phyloP scores from a whole-genome alignment of 1,284 basidiomycete genomes.

The Rhodotorula sp. region DNA sequence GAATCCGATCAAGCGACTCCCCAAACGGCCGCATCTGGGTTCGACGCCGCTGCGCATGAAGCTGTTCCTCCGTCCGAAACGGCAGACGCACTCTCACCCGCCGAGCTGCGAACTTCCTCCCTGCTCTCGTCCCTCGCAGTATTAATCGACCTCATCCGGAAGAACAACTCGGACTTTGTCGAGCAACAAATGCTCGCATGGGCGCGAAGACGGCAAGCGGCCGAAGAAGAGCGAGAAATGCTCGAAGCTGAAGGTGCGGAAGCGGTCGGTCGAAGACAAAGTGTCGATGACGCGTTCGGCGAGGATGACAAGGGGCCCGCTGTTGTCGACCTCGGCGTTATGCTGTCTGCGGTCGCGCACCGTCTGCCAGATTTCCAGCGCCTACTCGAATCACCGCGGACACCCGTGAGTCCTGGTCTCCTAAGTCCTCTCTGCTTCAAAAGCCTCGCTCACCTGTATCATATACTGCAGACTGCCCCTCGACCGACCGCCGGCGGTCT shows the following conservation, averaged over 20 bases:
- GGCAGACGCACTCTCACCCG: constrained; percentile 10
- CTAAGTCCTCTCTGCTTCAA: constrained; percentile 5
- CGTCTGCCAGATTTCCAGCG: constrained; percentile 69
- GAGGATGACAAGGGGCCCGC: constrained; percentile 58
- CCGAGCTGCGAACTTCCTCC: constrained; percentile 77
- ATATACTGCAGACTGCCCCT: constrained; percentile 21
- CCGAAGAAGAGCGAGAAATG: constrained; percentile 41
- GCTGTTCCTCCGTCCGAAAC: constrained; percentile 13
- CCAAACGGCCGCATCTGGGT: not conserved
- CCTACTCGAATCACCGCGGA: constrained; percentile 69
- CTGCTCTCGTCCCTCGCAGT: constrained; percentile 84
- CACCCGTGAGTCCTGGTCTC: constrained; percentile 58
- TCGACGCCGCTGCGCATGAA: not conserved
- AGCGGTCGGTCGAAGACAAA: constrained; percentile 52
- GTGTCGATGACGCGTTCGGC: constrained; percentile 61
- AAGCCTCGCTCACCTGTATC: not conserved
- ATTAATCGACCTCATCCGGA: constrained; percentile 92
- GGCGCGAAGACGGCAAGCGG: constrained; percentile 47
- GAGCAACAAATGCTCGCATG: constrained; percentile 65
- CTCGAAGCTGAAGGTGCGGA: constrained; percentile 63
- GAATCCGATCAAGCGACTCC: not conserved
- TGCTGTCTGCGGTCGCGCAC: constrained; percentile 75
- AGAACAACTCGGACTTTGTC: constrained; percentile 98
- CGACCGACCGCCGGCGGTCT: constrained; percentile 53
- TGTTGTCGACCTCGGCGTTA: constrained; percentile 84